Evolutionary conservation across 179 eudicot species (phyloP), one percentile per base, ranked within the genome.

Genomic region (Beta corolliflora): DNA sequence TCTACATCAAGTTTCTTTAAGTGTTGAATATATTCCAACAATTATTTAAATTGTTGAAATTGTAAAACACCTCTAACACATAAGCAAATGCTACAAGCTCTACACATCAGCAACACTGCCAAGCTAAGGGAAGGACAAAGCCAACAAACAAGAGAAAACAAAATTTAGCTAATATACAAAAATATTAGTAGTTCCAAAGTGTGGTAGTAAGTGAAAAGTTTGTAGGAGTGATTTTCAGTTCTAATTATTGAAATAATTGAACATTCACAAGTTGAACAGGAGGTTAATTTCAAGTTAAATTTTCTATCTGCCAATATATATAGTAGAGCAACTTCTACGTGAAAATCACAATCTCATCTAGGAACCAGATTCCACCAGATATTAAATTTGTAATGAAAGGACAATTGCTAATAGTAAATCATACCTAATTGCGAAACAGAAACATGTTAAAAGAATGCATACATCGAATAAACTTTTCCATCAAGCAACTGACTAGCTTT

Each of bases 381-480:
- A 25, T 46, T 8, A 46, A n/a, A 71, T 71, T n/a, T 48, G 55
- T 5, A 48, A 71, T 0, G 29, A 71, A 71, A 36, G 0, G 41
- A 2, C 16, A 46, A 48, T 10, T 48, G 29, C 55, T n/a, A n/a
- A 4, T n/a, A 48, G 9, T 21, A 12, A 21, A 72, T 21, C 76
- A 46, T 52, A 72, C 44, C 60, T 50, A 72, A 72, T 21, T n/a
- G 11, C 9, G n/a, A 44, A 5, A 72, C 13, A 10, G 12, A 45
- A 71, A 71, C 36, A 8, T 21, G 55, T 71, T 19, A 46, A 45
- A 25, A 21, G 13, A 46, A 46, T 71, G 74, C 56, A 9, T n/a
- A 69, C 53, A 71, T 29, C 52, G 56, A 71, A 71, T 71, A 46
- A 3, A 71, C 74, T 71, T 46, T 71, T 71, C 55, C 12, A 63